Evolutionary conservation across 2,329 filamentous ascomycete genomes (phyloP).

Genomic region (Trichoderma lentiforme): DNA sequence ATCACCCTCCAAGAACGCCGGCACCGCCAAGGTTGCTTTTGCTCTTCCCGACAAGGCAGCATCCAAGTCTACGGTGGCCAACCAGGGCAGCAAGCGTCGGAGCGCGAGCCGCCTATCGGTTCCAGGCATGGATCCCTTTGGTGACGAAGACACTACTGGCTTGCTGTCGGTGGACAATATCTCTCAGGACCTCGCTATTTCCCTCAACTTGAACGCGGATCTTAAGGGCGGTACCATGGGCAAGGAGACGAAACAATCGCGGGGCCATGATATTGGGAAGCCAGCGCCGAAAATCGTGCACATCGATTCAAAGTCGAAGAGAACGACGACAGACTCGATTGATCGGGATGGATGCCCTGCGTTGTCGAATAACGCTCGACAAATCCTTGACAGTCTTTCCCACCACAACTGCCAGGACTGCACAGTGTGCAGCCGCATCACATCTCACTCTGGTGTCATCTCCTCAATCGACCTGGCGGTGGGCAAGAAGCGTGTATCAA

Average conservation of each 20-base stretch:
- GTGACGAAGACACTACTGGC: conserved; percentile 37
- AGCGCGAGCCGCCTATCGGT: conserved; percentile 24
- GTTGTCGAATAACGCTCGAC: conserved; percentile 51
- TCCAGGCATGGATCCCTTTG: conserved; percentile 27
- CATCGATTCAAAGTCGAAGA: conserved; percentile 28
- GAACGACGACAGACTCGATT: conserved; percentile 24
- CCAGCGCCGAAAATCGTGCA: conserved; percentile 28
- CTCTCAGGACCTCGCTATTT: conserved; percentile 34
- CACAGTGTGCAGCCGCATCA: conserved; percentile 55
- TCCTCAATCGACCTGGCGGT: conserved; percentile 37
- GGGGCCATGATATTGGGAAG: conserved; percentile 23
- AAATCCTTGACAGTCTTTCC: conserved; percentile 52
- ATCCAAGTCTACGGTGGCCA: conserved; percentile 34
- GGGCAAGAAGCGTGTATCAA: conserved; percentile 57
- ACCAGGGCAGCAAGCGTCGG: conserved; percentile 43
- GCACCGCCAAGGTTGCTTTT: conserved; percentile 39
- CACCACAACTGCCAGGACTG: conserved; percentile 56
- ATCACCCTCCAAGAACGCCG: conserved; percentile 24
- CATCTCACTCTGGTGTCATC: conserved; percentile 40
- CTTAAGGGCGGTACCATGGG: conserved; percentile 18
- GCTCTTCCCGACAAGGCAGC: conserved; percentile 38
- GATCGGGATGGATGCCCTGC: conserved; percentile 39
- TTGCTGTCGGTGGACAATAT: conserved; percentile 33
- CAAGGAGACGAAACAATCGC: conserved; percentile 23
- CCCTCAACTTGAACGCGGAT: conserved; percentile 29